Conservation (phyloP, 2,329 filamentous ascomycete species). For the Coniella lustricola region DNA sequence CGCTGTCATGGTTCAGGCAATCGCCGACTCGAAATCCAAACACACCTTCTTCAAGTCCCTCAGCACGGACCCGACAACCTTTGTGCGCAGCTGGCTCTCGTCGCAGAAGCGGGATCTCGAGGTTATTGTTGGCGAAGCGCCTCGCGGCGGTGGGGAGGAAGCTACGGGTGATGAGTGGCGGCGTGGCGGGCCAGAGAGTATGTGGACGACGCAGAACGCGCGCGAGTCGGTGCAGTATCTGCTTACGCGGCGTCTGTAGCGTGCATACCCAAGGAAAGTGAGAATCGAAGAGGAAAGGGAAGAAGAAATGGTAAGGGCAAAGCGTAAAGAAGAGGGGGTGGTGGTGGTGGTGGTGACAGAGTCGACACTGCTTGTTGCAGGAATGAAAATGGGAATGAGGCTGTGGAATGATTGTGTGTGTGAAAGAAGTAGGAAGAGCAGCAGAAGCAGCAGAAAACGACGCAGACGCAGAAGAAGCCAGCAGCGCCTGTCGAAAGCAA, state of each 20-base stretch:
- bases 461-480: too few species aligned
- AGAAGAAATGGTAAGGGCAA: too few species aligned
- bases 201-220: constrained; percentile 52
- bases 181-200: constrained; percentile 45
- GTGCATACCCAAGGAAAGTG: too few species aligned
- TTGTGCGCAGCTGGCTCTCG: constrained; percentile 81
- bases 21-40: constrained; percentile 80
- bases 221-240: constrained; percentile 57
- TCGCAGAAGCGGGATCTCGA: constrained; percentile 89
- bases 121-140: constrained; percentile 76
- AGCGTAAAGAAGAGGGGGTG: too few species aligned
- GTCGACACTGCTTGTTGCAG: too few species aligned
- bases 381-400: too few species aligned
- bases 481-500: too few species aligned
- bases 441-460: too few species aligned
- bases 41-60: constrained; percentile 79
- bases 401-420: too few species aligned
- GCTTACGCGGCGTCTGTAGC: constrained; percentile 26
- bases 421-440: too few species aligned
- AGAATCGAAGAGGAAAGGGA: too few species aligned
- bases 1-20: constrained; percentile 72
- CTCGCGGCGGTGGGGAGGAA: constrained; percentile 52
- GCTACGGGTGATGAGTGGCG: constrained; percentile 62
- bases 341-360: too few species aligned
- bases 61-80: constrained; percentile 73